Evolutionary conservation across 805 yeast genomes (phyloP).

Genomic region (Candida schatavii): DNA sequence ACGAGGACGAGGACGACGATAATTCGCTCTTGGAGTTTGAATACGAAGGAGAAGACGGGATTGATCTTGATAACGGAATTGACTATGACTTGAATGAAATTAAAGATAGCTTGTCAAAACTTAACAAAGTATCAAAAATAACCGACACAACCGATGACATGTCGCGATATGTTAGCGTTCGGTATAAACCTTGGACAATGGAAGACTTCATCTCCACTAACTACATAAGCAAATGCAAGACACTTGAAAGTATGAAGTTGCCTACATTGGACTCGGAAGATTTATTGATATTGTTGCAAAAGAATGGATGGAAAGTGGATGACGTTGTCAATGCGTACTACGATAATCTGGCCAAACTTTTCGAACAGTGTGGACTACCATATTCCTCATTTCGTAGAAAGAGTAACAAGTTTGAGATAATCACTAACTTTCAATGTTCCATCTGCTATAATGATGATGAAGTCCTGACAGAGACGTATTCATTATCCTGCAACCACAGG

Average conservation of each 20-base stretch:
- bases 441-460: conserved; percentile 69
- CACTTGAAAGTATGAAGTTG: conserved; percentile 21
- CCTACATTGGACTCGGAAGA: conserved; percentile 30
- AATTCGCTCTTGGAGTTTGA: neutral
- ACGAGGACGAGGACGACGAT: conserved; percentile 4
- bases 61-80: neutral
- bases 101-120: neutral
- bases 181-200: conserved; percentile 27
- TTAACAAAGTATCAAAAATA: too few species aligned
- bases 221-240: conserved; percentile 20
- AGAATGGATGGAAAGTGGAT: conserved; percentile 38
- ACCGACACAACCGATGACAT: too few species aligned
- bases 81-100: neutral
- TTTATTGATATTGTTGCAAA: conserved; percentile 32
- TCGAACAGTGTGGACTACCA: conserved; percentile 27
- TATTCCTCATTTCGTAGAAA: conserved; percentile 4
- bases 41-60: neutral
- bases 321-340: conserved; percentile 36
- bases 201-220: conserved; percentile 21
- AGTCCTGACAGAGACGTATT: conserved; percentile 32
- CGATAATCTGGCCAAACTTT: conserved; percentile 26
- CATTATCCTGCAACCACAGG: conserved; percentile 65
- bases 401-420: conserved; percentile 9
- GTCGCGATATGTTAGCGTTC: neutral
- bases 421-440: conserved; percentile 43